Conservation (phyloP, 257 asterid species). For the Craterostigma plantagineum region DNA sequence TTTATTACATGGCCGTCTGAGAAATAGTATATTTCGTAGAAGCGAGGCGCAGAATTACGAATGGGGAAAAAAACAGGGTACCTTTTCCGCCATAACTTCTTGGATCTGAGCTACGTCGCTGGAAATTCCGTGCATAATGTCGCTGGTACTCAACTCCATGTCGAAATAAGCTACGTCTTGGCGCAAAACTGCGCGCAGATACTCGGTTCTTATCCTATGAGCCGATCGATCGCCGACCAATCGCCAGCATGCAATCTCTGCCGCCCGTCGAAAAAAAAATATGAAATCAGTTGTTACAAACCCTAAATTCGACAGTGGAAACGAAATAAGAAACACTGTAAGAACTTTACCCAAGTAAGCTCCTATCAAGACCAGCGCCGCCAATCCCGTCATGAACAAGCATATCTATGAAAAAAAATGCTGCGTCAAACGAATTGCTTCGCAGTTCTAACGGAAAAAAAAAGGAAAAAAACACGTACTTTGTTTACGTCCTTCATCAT, state of each 20-base stretch:
- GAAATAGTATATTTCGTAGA: neutral
- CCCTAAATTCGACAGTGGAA: neutral
- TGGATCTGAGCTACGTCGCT: conserved; percentile 85
- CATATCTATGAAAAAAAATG: conserved; percentile 25
- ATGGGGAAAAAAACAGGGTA: conserved; percentile 5
- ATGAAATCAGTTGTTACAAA: neutral
- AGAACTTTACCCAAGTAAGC: conserved; percentile 53
- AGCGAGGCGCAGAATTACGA: no score
- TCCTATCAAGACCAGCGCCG: conserved; percentile 50
- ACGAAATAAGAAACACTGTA: neutral
- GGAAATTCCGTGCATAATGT: conserved; percentile 82
- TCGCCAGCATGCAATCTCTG: conserved; percentile 84
- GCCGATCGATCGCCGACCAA: conserved; percentile 73
- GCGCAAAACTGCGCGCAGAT: conserved; percentile 55
- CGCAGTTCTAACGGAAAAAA: no score
- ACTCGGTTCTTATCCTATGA: conserved; percentile 58
- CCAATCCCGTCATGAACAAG: conserved; percentile 48
- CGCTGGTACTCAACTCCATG: conserved; percentile 51
- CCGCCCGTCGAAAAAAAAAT: neutral
- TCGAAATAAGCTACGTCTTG: conserved; percentile 72
- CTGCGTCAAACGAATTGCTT: no score
- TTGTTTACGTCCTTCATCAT: conserved; percentile 57
- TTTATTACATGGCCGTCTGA: neutral
- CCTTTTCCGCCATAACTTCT: conserved; percentile 92
- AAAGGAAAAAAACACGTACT: conserved; percentile 16